Evolutionary conservation across 371 early-diverging fungal genomes (phyloP), one percentile per base, ranked within the genome.

Genomic region (Syncephalis fuscata): DNA sequence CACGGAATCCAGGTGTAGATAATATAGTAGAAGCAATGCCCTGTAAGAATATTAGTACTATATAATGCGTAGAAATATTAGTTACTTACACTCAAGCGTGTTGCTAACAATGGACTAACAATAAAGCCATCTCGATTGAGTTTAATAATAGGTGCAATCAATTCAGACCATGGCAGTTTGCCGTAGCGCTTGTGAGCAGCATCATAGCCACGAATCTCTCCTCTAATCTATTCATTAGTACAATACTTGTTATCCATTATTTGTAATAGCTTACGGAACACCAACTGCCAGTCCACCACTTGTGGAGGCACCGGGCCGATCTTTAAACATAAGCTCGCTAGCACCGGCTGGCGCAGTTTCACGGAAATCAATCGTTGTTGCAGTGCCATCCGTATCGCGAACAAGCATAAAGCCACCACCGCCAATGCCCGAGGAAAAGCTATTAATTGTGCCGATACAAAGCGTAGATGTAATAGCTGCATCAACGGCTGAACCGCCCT

Each of bases 331-430:
- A 50, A 82, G 75, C 25, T 57, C 53, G 16, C 57, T 64, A 0
- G 91, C 66, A 7, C 68, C 79, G n/a, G 55, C 62, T 4, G 96
- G 93, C 0, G 99, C 98, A 1, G 66, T 70, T 66, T 99, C 99
- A 43, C 99, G 68, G 39, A 87, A 87, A 59, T 87, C 85, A 45
- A 87, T 73, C 9, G 67, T 57, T 39, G 76, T 77, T 9, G 56
- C 57, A 25, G 73, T 65, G 15, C 74, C 70, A 51, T 74, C 65
- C 23, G 75, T 62, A 3, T 69, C 56, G 21, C 92, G 80, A 16
- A 97, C 70, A n/a, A 94, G 62, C 82, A 97, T 83, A 62, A 99
- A 97, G 3, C 99, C 99, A 36, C 99, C 99, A 3, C 92, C 94
- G 21, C 96, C 93, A 39, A 92, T 88, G 45, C 99, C 99, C n/a